phyloP scores from a whole-genome alignment of 495 filamentous ascomycete species.

The Podospora appendiculata region DNA sequence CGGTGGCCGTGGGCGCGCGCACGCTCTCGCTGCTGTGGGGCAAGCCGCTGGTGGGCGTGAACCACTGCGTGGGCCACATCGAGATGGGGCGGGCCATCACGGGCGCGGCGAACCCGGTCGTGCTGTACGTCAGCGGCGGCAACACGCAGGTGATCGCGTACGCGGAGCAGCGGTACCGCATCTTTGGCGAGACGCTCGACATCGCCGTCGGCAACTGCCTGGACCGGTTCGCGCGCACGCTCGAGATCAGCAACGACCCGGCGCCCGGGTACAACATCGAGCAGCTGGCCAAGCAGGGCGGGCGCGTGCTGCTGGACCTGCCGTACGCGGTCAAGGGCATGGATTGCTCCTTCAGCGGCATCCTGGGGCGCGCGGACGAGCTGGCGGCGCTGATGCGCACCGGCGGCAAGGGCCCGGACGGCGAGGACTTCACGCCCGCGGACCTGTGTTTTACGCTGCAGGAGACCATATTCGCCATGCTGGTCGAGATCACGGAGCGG shows the following conservation, averaged over 20 bases:
- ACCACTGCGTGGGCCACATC: constrained; percentile 97
- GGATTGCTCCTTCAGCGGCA: constrained; percentile 93
- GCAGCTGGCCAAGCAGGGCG: constrained; percentile 75
- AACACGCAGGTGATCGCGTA: constrained; percentile 99
- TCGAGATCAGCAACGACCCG: constrained; percentile 89
- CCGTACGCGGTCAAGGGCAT: constrained; percentile 97
- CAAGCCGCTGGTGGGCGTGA: constrained; percentile 84
- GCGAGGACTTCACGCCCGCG: constrained; percentile 57
- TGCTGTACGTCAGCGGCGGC: constrained; percentile 91
- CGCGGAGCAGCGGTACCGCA: constrained; percentile 85
- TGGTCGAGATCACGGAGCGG: constrained; percentile 96
- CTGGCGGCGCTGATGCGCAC: constrained; percentile 58
- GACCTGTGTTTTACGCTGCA: constrained; percentile 93
- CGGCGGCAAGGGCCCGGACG: constrained; percentile 34
- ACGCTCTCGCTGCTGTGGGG: constrained; percentile 78
- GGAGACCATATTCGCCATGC: constrained; percentile 92
- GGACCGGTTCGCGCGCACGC: constrained; percentile 86
- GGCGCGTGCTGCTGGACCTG: constrained; percentile 65
- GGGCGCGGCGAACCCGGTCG: constrained; percentile 82
- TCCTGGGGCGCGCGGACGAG: constrained; percentile 72
- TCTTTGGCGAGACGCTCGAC: constrained; percentile 95
- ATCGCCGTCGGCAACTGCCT: constrained; percentile 97
- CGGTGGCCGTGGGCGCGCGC: constrained; percentile 77
- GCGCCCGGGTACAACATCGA: constrained; percentile 98
- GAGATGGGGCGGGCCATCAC: constrained; percentile 97